phyloP scores from a whole-genome alignment of 2,329 filamentous ascomycete species.

The Fusarium begoniae region DNA sequence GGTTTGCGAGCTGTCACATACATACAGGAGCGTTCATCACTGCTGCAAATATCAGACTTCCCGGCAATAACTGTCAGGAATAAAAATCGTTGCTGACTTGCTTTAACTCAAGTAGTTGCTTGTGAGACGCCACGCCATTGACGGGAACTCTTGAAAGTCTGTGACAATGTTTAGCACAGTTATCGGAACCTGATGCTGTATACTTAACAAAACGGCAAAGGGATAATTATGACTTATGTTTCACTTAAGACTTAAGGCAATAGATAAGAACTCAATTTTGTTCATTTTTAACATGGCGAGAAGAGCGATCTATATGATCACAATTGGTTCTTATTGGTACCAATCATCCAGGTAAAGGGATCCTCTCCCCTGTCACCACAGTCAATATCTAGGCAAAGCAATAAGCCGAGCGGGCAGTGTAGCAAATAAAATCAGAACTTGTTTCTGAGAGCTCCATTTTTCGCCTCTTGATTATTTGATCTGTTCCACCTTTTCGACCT shows the following conservation, averaged over 20 bases:
- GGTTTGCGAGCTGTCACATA: neutral
- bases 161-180: neutral
- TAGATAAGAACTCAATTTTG: too few relatives aligned
- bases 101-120: accelerated
- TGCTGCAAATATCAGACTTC: accelerated
- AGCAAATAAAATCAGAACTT: neutral
- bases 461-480: neutral
- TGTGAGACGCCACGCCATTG: neutral
- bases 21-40: neutral
- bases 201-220: accelerated
- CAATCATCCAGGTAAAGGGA: neutral
- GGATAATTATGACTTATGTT: accelerated
- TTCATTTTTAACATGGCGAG: accelerated
- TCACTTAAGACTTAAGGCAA: too few relatives aligned
- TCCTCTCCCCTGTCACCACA: accelerated
- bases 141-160: accelerated
- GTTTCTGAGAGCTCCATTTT: neutral
- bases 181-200: accelerated
- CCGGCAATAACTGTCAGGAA: accelerated
- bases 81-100: accelerated
- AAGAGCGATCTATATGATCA: accelerated
- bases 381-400: accelerated
- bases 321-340: too few relatives aligned
- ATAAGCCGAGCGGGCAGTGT: accelerated
- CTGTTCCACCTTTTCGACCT: neutral